Conservation (phyloP, 169 alveolate genomes). For the Cystoisospora suis region DNA sequence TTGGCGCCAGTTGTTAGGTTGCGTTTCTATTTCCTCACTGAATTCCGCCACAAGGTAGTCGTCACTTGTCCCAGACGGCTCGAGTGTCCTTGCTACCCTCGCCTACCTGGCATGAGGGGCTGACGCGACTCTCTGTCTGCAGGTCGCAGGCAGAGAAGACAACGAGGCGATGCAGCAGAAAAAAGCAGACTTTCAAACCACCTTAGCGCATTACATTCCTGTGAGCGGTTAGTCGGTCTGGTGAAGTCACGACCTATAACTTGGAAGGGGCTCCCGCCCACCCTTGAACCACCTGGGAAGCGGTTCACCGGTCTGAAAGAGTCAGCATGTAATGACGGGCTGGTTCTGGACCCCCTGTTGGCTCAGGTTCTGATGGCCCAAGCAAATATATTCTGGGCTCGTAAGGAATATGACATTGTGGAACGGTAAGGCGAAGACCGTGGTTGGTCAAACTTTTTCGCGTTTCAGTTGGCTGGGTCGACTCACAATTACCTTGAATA, state of each 20-base stretch:
- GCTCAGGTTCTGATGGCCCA: slow-evolving; percentile 19
- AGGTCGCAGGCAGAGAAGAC: neutral
- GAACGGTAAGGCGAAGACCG: neutral
- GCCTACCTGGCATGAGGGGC: neutral
- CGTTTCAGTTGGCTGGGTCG: no score
- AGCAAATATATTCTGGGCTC: neutral
- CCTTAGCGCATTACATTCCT: neutral
- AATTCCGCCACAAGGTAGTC: no score
- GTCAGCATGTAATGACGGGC: no score
- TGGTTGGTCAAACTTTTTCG: no score
- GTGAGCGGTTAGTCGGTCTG: neutral
- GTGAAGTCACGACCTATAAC: no score
- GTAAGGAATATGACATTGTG: neutral
- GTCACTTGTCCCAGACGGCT: no score
- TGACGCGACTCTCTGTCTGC: neutral
- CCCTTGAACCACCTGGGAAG: no score
- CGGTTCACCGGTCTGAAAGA: no score
- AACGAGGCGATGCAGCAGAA: neutral
- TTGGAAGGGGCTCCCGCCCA: neutral
- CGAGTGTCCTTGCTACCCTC: neutral
- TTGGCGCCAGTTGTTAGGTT: no score
- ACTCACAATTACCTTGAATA: no score
- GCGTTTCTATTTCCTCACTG: no score
- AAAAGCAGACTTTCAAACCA: neutral
- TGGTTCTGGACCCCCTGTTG: no score